Base-by-base conservation (phyloP, 1,284 basidiomycete species). In the Ustilago cynodontis region DNA sequence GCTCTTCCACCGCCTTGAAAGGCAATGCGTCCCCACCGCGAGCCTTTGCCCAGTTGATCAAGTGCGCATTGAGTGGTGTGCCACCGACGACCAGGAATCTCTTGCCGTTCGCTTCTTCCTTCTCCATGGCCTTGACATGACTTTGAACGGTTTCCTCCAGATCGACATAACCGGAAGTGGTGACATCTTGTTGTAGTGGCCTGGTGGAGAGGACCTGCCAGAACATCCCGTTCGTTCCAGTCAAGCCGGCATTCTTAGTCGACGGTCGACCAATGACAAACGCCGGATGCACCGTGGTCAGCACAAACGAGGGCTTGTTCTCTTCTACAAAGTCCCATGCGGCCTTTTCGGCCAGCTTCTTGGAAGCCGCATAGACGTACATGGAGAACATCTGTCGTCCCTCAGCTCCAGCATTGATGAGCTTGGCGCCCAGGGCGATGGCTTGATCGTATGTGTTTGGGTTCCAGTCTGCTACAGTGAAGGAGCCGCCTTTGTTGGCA, bases 311-410 rank as follows among this genome's bases (percentile, higher is more conserved):
- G 2, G 66, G 66, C 41, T 63, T 69, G 24, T 59, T 22, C 33
- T 66, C 64, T 14, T 52, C 20, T 6, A 67, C 49, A 53, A 72
- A 72, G 20, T 62, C 39, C 64, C 65, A 72, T 2, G 64, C 64
- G 9, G 64, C 58, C 49, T 67, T 41, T 47, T 72, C 70, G 26
- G 70, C 70, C 2, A 72, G 33, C 28, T 61, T 62, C 41, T 72
- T 72, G 41, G 47, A 54, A 13, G 61, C 59, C 7, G 55, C 51
- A 35, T 72, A 72, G 49, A 55, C 49, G 35, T 39, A 16, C 31
- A 62, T 49, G 9, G 43, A 7, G 14, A 50, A 16, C 22, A 28
- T 5, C 49, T 39, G 14, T 14, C 11, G 0, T 2, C 6, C 39
- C 14, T 37, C 9, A 37, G 35, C 8, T 37, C 51, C 28, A 11